Percentiles rank a stretch among this genome's conserved stretches.
phyloP scores from a whole-genome alignment of 1,284 basidiomycete genomes.

The Fomitopsis betulina region DNA sequence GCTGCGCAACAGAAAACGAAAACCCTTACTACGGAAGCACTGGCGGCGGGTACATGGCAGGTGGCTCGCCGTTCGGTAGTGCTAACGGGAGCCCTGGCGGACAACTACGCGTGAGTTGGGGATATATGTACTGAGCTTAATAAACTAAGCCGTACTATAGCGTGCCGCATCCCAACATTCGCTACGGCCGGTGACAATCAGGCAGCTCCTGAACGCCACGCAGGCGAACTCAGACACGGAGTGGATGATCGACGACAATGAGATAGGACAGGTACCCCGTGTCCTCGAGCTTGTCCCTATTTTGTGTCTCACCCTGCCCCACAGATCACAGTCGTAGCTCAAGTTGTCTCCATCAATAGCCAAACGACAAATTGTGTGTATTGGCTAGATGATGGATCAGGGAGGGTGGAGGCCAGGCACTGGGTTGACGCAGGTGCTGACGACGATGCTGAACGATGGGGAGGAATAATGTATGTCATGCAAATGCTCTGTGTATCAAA shows the following conservation, averaged over 20 bases:
- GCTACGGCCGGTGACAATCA: constrained; percentile 82
- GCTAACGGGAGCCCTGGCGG: constrained; percentile 41
- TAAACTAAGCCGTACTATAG: constrained; percentile 5
- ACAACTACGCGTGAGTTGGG: constrained; percentile 12
- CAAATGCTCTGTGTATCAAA: not conserved
- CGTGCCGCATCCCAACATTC: constrained; percentile 46
- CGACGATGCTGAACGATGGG: constrained; percentile 44
- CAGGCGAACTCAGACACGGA: constrained; percentile 89
- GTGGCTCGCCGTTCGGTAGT: constrained; percentile 41
- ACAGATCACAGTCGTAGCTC: constrained; percentile 77
- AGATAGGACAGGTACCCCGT: constrained; percentile 72
- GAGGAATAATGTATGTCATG: constrained; percentile 42
- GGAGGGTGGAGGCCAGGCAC: constrained; percentile 80
- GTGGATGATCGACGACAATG: constrained; percentile 78
- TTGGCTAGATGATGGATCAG: constrained; percentile 87
- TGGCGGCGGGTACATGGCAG: constrained; percentile 36
- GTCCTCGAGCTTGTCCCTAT: not conserved
- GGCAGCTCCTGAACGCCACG: constrained; percentile 72
- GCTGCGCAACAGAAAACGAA: constrained; percentile 15
- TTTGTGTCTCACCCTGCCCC: not conserved
- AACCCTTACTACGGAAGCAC: constrained; percentile 34
- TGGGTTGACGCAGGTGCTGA: constrained; percentile 75
- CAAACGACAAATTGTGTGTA: constrained; percentile 85
- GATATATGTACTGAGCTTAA: not conserved
- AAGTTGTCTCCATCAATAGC: constrained; percentile 64